Conservation (phyloP, 176 grass and related monocot species). For the Juncus inflexus region DNA sequence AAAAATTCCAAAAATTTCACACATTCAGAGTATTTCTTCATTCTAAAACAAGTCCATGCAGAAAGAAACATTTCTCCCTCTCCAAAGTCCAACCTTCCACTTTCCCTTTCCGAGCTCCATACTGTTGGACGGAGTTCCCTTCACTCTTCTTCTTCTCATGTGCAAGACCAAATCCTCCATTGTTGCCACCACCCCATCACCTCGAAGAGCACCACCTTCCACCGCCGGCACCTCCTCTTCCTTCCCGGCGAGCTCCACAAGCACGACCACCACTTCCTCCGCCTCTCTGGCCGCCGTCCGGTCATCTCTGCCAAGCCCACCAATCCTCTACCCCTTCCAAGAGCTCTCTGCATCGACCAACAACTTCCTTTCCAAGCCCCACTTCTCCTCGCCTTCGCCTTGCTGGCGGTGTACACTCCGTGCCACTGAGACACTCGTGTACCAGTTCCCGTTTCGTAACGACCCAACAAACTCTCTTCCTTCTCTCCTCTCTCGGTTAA, state of each 20-base stretch:
- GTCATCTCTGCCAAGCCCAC: slow-evolving; percentile 32
- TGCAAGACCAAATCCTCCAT: slow-evolving; percentile 12
- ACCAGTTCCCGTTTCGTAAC: slow-evolving; percentile 35
- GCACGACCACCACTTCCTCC: slow-evolving; percentile 20
- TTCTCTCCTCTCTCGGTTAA: slow-evolving; percentile 30
- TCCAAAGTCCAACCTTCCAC: neutral
- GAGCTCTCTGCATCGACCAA: slow-evolving; percentile 66
- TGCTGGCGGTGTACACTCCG: slow-evolving; percentile 65
- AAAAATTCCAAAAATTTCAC: no score
- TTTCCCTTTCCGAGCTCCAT: neutral
- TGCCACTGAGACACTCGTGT: slow-evolving; percentile 37
- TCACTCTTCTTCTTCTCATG: neutral
- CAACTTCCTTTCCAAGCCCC: slow-evolving; percentile 62
- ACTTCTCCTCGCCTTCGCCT: slow-evolving; percentile 19
- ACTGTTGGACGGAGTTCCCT: neutral
- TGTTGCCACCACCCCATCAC: neutral
- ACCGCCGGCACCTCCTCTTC: slow-evolving; percentile 20
- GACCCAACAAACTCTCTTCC: neutral
- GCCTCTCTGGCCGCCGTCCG: slow-evolving; percentile 36
- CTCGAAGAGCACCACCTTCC: neutral
- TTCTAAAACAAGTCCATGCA: no score
- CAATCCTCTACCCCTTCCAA: slow-evolving; percentile 47
- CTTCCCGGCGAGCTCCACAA: neutral
- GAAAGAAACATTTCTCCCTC: no score
- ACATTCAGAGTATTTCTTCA: no score